Evolutionary conservation across 345 rosid species (phyloP).

Genomic region (Euphorbia peplus): DNA sequence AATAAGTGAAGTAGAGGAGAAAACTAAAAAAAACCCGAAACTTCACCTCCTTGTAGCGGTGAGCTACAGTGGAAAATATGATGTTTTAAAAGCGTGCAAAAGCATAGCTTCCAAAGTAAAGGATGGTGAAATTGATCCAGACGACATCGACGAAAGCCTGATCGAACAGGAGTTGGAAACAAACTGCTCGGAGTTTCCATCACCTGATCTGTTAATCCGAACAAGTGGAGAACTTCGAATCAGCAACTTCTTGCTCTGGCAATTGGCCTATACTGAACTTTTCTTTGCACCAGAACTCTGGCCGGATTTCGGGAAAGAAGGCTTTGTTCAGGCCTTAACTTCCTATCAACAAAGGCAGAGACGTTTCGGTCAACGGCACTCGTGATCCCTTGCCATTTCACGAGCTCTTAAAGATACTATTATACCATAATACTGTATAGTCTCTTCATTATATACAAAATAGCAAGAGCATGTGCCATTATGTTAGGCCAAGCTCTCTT

Average conservation of each 20-base stretch:
- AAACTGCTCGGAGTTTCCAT: constrained; percentile 53
- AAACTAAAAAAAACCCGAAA: constrained; percentile 42
- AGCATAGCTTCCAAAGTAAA: constrained; percentile 53
- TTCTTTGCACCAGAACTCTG: constrained; percentile 57
- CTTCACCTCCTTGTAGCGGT: constrained; percentile 70
- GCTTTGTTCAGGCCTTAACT: constrained; percentile 52
- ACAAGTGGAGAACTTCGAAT: constrained; percentile 76
- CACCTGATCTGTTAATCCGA: constrained; percentile 69
- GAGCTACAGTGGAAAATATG: constrained; percentile 73
- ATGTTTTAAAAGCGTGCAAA: constrained; percentile 62
- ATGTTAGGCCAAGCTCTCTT: background rate
- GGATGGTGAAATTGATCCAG: constrained; percentile 42
- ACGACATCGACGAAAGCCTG: constrained; percentile 52
- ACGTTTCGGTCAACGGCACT: constrained; percentile 55
- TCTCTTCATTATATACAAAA: background rate
- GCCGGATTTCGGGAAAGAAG: constrained; percentile 73
- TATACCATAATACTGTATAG: background rate
- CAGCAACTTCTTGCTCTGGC: constrained; percentile 84
- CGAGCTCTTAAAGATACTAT: background rate
- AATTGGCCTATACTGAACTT: constrained; percentile 77
- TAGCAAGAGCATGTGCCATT: background rate
- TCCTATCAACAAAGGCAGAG: constrained; percentile 71
- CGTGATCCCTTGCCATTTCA: constrained; percentile 15
- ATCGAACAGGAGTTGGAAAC: constrained; percentile 68
- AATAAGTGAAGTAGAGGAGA: constrained; percentile 45